These are phyloP conservation scores for Cyclanthera cordifolia DNA, from an alignment of 306 rosid genomes.

Conservation along the genomic window DNA sequence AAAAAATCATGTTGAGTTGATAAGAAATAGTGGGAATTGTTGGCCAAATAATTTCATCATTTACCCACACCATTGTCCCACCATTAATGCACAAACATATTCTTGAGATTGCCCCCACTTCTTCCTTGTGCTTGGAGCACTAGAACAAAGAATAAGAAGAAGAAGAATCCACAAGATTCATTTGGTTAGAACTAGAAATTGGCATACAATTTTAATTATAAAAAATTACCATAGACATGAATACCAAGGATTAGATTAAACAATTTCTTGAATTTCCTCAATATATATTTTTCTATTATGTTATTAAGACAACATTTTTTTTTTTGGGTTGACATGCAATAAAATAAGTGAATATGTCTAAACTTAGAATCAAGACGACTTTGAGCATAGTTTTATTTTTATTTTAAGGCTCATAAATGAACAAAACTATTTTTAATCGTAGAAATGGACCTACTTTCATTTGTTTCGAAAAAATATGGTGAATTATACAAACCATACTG, in stretches of 20 bases:
- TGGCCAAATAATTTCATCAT: neutral
- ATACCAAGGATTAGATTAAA: neutral
- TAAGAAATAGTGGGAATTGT: neutral
- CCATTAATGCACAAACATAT: slow-evolving; percentile 8
- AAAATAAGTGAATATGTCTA: neutral
- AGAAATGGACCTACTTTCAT: neutral
- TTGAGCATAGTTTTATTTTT: neutral
- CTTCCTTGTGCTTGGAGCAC: slow-evolving; percentile 10
- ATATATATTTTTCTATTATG: neutral
- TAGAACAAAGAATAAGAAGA: neutral
- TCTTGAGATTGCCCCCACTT: slow-evolving; percentile 3
- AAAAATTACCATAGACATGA: neutral
- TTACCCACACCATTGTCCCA: slow-evolving; percentile 10
- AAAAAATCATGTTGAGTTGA: neutral
- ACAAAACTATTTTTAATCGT: neutral
- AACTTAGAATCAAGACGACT: neutral
- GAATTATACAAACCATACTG: neutral
- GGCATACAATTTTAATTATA: neutral
- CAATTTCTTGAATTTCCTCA: neutral
- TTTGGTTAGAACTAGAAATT: neutral
- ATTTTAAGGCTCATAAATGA: neutral
- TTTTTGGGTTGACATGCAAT: neutral
- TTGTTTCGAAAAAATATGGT: neutral
- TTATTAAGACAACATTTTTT: neutral
- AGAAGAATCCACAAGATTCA: neutral